A percentile compares a stretch with the other conserved stretches of the same genome.
These are phyloP conservation scores for Syzygium aromaticum DNA, from an alignment of 345 rosid species.

Conservation along the genomic window DNA sequence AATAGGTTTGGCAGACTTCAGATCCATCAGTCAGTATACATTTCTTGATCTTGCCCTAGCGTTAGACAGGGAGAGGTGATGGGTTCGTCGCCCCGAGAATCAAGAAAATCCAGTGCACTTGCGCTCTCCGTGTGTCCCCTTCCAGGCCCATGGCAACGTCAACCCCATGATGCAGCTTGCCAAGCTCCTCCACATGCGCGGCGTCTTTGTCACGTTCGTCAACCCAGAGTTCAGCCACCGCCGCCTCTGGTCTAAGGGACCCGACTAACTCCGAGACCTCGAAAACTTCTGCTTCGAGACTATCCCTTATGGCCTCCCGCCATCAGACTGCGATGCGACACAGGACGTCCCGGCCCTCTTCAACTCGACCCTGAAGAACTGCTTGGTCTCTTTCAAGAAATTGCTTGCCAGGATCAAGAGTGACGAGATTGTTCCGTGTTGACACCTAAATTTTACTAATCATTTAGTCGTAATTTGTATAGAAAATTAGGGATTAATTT, in stretches of 20 bases:
- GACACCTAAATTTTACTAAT: too few species aligned
- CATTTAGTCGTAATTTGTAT: too few species aligned
- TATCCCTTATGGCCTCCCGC: conserved; percentile 18
- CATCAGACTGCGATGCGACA: conserved; percentile 1
- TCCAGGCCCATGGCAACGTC: conserved; percentile 26
- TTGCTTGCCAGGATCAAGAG: conserved; percentile 8
- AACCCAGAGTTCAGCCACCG: conserved; percentile 19
- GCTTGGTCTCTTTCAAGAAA: conserved; percentile 10
- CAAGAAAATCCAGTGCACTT: not conserved
- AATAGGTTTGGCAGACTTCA: not conserved
- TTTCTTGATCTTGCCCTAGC: not conserved
- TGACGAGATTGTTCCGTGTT: not conserved
- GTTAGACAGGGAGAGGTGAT: not conserved
- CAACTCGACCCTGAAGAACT: not conserved
- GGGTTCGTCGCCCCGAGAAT: too few species aligned
- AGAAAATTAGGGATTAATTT: too few species aligned
- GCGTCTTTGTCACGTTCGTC: conserved; percentile 27
- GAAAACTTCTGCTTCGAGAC: conserved; percentile 7
- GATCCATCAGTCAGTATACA: not conserved
- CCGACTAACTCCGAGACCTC: not conserved
- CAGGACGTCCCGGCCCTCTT: not conserved
- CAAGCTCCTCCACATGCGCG: conserved; percentile 24
- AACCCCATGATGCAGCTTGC: conserved; percentile 26
- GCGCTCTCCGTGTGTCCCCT: conserved; percentile 14
- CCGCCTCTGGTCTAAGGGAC: conserved; percentile 10